Percentiles rank a stretch among this genome's conserved stretches.
Evolutionary conservation across 306 rosid species (phyloP).

Genomic region (Ormosia emarginata): DNA sequence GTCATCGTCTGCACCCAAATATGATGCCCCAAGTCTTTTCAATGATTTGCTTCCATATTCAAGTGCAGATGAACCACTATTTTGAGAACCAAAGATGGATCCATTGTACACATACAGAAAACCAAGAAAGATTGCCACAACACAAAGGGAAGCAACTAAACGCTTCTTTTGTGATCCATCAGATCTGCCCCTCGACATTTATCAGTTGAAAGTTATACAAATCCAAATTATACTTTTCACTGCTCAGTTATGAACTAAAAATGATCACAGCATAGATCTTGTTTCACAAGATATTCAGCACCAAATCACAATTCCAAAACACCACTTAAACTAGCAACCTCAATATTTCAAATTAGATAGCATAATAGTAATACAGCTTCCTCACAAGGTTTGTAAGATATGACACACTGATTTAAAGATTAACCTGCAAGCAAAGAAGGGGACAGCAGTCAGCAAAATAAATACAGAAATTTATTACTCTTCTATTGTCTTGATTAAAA

Average conservation of each 20-base stretch:
- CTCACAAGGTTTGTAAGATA: not conserved
- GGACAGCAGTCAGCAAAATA: not conserved
- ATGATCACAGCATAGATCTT: conserved; percentile 22
- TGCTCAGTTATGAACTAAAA: conserved; percentile 3
- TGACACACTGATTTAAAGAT: not conserved
- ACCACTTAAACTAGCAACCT: not conserved
- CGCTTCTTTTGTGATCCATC: conserved; percentile 45
- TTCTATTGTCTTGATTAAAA: not conserved
- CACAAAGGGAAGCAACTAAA: conserved; percentile 37
- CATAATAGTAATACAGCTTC: not conserved
- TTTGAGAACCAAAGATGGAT: conserved; percentile 32
- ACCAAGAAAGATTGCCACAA: conserved; percentile 27
- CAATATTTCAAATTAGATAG: not conserved
- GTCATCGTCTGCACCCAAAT: conserved; percentile 40
- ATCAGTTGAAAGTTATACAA: conserved; percentile 13
- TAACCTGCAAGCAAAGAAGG: conserved; percentile 26
- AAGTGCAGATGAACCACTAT: conserved; percentile 26
- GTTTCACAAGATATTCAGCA: conserved; percentile 23
- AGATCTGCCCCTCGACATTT: conserved; percentile 45
- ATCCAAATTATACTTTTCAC: not conserved
- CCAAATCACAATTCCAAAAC: conserved; percentile 17
- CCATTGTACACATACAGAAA: conserved; percentile 32
- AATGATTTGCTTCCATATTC: conserved; percentile 40
- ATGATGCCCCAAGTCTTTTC: conserved; percentile 40
- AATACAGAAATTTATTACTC: not conserved